Evolutionary conservation across 208 protist genomes (phyloP), one percentile per base, ranked within the genome.

Genomic region (Leishmania tropica): DNA sequence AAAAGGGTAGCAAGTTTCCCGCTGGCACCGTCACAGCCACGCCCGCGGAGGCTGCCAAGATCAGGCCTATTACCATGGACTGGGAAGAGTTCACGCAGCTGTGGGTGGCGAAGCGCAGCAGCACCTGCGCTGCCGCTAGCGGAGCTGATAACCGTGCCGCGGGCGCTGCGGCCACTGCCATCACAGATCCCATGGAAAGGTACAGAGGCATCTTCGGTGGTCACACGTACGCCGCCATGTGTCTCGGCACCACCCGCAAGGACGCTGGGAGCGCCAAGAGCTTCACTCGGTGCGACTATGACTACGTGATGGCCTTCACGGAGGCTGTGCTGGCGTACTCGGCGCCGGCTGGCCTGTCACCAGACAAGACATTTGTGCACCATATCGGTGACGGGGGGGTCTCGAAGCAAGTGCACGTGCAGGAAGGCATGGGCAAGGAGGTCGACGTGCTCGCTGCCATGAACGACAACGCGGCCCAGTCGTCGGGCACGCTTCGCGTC

Each of bases 191-290:
- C 4, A 68, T 80, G n/a, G 53, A 40, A 35, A 56, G 67, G 47
- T 96, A 94, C 74, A 58, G 70, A 21, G 54, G 76, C 28, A 70
- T 95, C 62, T 96, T 96, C 74, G 56, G 83, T 45, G 89, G 90
- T 10, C 91, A 95, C 84, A 85, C 74, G 42, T 95, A 89, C 82
- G 86, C 79, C 31, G 91, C 90, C 31, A 94, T 94, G 90, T 93
- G 89, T 60, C 85, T 97, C 71, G 94, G 94, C 60, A 97, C 94
- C 13, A 97, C 94, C 24, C 89, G 90, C 24, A 87, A 84, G 31
- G 94, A 97, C 71, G 94, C 94, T 11, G 93, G 93, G 67, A 92
- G 90, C 45, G 92, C 89, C 6, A 84, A 85, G 48, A 70, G 74
- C 6, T 97, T 97, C 79, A 85, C 73, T 8, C 88, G 88, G 3